Evolutionary conservation across 2,329 filamentous ascomycete genomes (phyloP).

Genomic region (Penicillium sp.): DNA sequence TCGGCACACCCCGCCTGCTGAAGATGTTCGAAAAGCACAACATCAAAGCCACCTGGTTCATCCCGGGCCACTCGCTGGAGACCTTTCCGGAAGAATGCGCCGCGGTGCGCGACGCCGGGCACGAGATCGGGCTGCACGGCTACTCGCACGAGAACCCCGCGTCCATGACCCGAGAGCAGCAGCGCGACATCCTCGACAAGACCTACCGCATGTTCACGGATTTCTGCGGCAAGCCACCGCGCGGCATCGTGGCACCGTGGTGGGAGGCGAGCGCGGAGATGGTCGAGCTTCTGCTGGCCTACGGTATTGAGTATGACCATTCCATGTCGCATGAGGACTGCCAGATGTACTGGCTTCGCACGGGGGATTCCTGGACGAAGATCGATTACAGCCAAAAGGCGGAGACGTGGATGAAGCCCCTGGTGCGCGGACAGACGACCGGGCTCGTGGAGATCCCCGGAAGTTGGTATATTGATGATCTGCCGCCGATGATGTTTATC

Average conservation of each 20-base stretch:
- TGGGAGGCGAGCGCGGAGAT: slow-evolving; percentile 71
- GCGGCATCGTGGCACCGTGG: slow-evolving; percentile 71
- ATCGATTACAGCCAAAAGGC: slow-evolving; percentile 46
- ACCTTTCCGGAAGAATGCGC: slow-evolving; percentile 65
- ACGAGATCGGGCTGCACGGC: slow-evolving; percentile 67
- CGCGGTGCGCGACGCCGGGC: slow-evolving; percentile 60
- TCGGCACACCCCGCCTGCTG: slow-evolving; percentile 63
- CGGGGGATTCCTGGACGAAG: slow-evolving; percentile 46
- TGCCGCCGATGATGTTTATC: slow-evolving; percentile 49
- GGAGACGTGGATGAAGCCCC: slow-evolving; percentile 47
- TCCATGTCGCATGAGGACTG: slow-evolving; percentile 47
- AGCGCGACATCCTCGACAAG: slow-evolving; percentile 72
- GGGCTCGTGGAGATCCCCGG: slow-evolving; percentile 46
- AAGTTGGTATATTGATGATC: slow-evolving; percentile 46
- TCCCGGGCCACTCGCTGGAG: slow-evolving; percentile 62
- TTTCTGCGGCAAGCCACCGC: slow-evolving; percentile 70
- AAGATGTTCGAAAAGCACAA: slow-evolving; percentile 70
- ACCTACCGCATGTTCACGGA: slow-evolving; percentile 70
- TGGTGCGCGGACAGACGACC: slow-evolving; percentile 47
- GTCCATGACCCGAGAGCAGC: slow-evolving; percentile 71
- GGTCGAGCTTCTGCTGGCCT: slow-evolving; percentile 47
- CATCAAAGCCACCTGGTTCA: slow-evolving; percentile 68
- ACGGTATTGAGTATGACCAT: slow-evolving; percentile 48
- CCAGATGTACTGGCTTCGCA: slow-evolving; percentile 46
- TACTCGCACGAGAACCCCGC: slow-evolving; percentile 72